Evolutionary conservation across 306 rosid species (phyloP).

Genomic region (Pachyrhizus erosus): DNA sequence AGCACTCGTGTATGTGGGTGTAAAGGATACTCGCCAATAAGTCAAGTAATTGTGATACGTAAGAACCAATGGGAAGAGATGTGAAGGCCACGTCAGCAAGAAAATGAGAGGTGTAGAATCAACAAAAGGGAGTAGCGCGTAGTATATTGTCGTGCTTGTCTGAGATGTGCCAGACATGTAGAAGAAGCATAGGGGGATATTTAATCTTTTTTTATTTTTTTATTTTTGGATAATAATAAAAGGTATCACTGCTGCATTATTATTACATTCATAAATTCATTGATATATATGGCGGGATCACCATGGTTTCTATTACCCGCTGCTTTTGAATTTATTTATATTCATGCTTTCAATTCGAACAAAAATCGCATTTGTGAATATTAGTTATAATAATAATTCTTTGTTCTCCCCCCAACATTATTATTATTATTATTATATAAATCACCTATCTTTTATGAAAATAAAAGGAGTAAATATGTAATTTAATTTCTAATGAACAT

Average conservation of each 20-base stretch:
- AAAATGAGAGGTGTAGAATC: not conserved
- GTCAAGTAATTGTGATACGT: not conserved
- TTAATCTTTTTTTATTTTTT: not conserved
- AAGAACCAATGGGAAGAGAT: slow-evolving; percentile 17
- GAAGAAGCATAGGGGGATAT: not conserved
- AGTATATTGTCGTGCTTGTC: not conserved
- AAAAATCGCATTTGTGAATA: no score
- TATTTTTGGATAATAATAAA: not conserved
- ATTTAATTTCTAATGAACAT: no score
- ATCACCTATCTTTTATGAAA: no score
- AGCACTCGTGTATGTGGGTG: slow-evolving; percentile 23
- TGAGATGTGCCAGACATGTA: slow-evolving; percentile 32
- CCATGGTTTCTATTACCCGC: not conserved
- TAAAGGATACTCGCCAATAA: slow-evolving; percentile 14
- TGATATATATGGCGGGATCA: not conserved
- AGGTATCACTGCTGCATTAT: not conserved
- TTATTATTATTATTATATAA: no score
- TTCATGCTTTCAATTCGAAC: no score
- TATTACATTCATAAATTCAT: not conserved
- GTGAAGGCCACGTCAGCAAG: slow-evolving; percentile 6
- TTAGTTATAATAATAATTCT: no score
- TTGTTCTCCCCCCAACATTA: no score
- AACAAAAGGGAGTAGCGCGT: slow-evolving; percentile 29
- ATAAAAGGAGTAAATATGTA: no score
- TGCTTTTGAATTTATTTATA: not conserved